phyloP scores from a whole-genome alignment of 2,329 filamentous ascomycete genomes.

The Ceratocystis eucalypticola region DNA sequence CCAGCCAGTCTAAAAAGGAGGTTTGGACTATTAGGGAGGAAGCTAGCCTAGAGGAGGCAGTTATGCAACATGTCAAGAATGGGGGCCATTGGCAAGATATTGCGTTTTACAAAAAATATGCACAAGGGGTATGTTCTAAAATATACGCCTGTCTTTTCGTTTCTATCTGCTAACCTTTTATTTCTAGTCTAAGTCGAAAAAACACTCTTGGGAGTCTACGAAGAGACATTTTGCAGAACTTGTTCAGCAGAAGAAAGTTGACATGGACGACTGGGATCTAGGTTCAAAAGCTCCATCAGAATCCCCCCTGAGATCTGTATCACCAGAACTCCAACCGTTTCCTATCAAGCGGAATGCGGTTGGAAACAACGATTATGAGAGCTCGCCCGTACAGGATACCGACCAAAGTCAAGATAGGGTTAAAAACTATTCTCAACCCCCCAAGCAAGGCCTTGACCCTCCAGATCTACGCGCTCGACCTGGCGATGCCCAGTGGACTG shows the following conservation, averaged over 20 bases:
- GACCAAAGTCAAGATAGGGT: too few relatives aligned
- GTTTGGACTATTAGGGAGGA: conserved; percentile 15
- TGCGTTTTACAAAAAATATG: conserved; percentile 16
- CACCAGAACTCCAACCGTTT: not conserved
- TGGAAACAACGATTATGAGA: too few relatives aligned
- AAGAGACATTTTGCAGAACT: conserved; percentile 15
- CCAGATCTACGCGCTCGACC: not conserved
- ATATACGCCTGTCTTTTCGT: not conserved
- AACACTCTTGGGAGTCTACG: conserved; percentile 12
- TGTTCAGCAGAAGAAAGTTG: conserved; percentile 12
- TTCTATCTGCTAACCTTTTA: not conserved
- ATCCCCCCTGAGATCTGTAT: not conserved
- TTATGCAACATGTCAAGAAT: conserved; percentile 15
- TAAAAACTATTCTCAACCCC: too few relatives aligned
- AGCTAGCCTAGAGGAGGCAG: conserved; percentile 13
- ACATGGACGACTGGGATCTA: conserved; percentile 17
- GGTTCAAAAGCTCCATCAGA: not conserved
- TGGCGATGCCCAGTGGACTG: conserved; percentile 1
- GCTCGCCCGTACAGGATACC: too few relatives aligned
- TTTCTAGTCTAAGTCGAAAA: conserved; percentile 2
- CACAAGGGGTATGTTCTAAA: conserved; percentile 14
- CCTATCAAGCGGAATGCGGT: too few relatives aligned
- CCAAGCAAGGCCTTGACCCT: not conserved
- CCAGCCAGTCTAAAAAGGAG: conserved; percentile 12
- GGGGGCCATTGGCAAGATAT: conserved; percentile 19